A percentile compares a stretch with the other conserved stretches of the same genome.
These are phyloP conservation scores for Aspergillus nidulans DNA, from an alignment of 495 filamentous ascomycete genomes.

Conservation along the genomic window DNA sequence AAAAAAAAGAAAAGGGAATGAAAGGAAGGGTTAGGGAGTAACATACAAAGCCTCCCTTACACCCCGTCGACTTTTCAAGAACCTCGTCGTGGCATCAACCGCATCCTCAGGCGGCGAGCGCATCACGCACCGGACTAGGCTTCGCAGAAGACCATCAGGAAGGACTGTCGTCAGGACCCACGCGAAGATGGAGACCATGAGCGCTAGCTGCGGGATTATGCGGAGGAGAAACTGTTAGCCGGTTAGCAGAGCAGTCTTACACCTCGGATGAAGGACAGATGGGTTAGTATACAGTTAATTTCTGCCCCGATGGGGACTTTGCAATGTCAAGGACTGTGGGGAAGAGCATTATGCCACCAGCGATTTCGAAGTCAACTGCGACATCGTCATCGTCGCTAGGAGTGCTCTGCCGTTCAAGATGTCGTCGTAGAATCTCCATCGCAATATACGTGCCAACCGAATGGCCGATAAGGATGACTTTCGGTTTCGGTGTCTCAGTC, in stretches of 20 bases:
- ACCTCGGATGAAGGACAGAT: too few relatives aligned
- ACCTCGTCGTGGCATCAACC: conserved; percentile 55
- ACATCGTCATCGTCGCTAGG: neutral
- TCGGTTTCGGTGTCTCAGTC: conserved; percentile 20
- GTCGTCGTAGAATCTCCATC: conserved; percentile 64
- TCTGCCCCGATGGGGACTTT: conserved; percentile 55
- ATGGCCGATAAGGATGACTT: conserved; percentile 75
- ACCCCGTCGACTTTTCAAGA: conserved; percentile 58
- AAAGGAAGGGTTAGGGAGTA: neutral
- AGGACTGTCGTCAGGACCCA: conserved; percentile 42
- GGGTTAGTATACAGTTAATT: conserved; percentile 51
- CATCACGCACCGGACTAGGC: conserved; percentile 45
- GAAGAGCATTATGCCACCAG: conserved; percentile 66
- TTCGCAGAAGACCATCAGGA: conserved; percentile 37
- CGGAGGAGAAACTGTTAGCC: conserved; percentile 31
- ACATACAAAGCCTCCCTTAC: conserved; percentile 67
- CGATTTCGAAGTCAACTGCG: conserved; percentile 38
- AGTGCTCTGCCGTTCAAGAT: conserved; percentile 24
- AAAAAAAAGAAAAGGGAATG: neutral
- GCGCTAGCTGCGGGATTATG: conserved; percentile 50
- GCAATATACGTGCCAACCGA: conserved; percentile 76
- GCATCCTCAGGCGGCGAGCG: conserved; percentile 50
- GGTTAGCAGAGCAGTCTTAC: too few relatives aligned
- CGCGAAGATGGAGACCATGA: conserved; percentile 49
- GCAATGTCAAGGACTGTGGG: conserved; percentile 76